Base-by-base conservation (phyloP, 2,329 filamentous ascomycete genomes). In the Furcasterigmium sp. region DNA sequence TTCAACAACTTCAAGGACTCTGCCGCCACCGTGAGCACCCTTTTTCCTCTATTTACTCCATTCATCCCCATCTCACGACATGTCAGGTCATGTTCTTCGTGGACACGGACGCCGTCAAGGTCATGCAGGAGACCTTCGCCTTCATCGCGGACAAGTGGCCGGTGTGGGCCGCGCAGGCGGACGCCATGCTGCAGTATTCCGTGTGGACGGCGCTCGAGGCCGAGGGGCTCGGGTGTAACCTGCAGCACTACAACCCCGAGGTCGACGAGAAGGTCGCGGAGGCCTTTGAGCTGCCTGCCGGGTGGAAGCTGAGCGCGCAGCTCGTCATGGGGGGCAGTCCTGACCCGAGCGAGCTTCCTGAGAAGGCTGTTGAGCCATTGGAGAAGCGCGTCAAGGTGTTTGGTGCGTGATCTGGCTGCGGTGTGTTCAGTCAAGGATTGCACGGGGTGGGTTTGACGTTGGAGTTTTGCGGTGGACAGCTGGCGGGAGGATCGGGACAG, bases 231-330 rank as follows among this genome's bases (percentile, higher is more conserved):
- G 89, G 89, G 51, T 86, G 84, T 60, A 95, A 91, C 75, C 76
- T 95, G 41, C 90, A 95, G 75, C 90, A 95, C 72, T 95, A 95
- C 75, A 93, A 89, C 77, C 89, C 89, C 15, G 66, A 95, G 45
- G 80, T 94, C 54, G 85, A 95, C 67, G 73, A 75, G 51, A 80
- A 83, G 69, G 84, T 90, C 42, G 68, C 75, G 35, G 70, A 66
- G 48, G 70, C 80, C 53, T 95, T 87, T 85, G 75, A 75, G 44
- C 55, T 95, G 25, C 85, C 87, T 34, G 57, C 67, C 15, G 75
- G 77, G 54, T 95, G 90, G 89, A 79, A 78, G 58, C 76, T 95
- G 51, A 80, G 84, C 59, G 84, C 86, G 19, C 88, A 95, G 75
- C 71, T 96, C 52, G 89, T 95, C 56, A 93, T 95, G 65, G 88